Evolutionary conservation across 768 basidiomycete genomes (phyloP).

Genomic region (Pleurotus giganteus): DNA sequence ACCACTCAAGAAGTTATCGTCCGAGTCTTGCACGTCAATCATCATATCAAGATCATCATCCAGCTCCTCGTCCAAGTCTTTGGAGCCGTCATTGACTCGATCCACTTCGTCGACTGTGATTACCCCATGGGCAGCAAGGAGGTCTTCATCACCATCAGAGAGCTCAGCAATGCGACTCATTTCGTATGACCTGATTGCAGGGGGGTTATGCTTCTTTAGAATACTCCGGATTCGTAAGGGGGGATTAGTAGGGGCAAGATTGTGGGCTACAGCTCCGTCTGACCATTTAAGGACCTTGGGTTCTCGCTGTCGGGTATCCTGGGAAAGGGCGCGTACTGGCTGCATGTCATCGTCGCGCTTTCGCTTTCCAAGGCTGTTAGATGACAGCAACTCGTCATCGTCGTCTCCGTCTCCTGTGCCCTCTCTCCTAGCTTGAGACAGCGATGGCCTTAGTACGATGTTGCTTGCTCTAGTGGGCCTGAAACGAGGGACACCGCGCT

Average conservation of each 20-base stretch:
- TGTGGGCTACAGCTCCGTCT: not conserved
- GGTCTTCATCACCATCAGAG: conserved; percentile 1
- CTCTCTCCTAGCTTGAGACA: too few relatives aligned
- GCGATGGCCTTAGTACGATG: too few relatives aligned
- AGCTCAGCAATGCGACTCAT: conserved; percentile 10
- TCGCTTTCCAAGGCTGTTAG: not conserved
- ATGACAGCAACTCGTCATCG: not conserved
- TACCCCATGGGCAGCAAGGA: not conserved
- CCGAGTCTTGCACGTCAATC: conserved; percentile 7
- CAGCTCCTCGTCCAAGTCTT: conserved; percentile 3
- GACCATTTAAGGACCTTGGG: conserved; percentile 7
- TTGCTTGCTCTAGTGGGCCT: too few relatives aligned
- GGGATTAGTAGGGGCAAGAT: not conserved
- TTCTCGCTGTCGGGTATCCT: not conserved
- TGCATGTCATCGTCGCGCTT: conserved; percentile 1
- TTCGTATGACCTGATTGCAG: conserved; percentile 2
- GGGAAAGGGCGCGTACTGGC: not conserved
- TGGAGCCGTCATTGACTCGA: conserved; percentile 4
- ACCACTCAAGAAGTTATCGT: conserved; percentile 8
- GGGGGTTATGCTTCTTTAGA: conserved; percentile 8
- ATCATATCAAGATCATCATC: conserved; percentile 7
- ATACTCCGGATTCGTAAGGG: not conserved
- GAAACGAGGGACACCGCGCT: conserved; percentile 3
- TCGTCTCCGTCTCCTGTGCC: not conserved
- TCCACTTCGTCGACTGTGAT: conserved; percentile 4